Evolutionary conservation across 179 eudicot species (phyloP), one percentile per base, ranked within the genome.

Genomic region (Drosera spatulata): DNA sequence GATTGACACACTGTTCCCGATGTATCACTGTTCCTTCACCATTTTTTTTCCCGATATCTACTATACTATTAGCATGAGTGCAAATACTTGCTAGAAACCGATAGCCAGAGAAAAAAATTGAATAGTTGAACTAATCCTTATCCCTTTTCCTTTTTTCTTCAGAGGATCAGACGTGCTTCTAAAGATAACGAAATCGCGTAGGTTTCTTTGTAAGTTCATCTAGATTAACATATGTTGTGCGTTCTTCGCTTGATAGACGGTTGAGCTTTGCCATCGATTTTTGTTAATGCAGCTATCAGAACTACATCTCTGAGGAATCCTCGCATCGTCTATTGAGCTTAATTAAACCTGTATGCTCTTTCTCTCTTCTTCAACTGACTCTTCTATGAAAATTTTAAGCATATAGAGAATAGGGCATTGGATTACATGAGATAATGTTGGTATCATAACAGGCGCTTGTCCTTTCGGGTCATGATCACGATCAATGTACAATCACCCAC

Each of bases 401-500:
- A 59, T 3, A 41, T 5, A 63, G 14, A 33, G 43, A 44, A 5
- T 50, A 44, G 54, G 14, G 43, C 55, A 48, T 2, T 11, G 13
- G 8, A 37, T 42, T 38, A 42, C n/a, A 53, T 22, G 40, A 55
- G 50, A 51, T 43, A 40, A 58, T 22, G 42, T 50, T 62, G 56
- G 33, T 65, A 45, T 73, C 61, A 58, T 44, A 59, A 54, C 66
- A 93, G 99, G 95, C 59, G 67, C 89, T 93, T 48, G 71, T 93
- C 61, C 79, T 93, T 52, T 93, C 99, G 45, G 97, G 97, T 66
- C 99, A 93, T 69, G 99, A 93, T 70, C 99, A 93, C 61, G 99
- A 93, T 72, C 97, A 93, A 61, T 93, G 99, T 69, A 80, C 85
- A 38, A 90, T 90, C 40, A 74, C 75, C 67, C 97, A 89, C 79